These are phyloP conservation scores for Chenopodium berlandieri DNA, from an alignment of 148 eudicot species.

Conservation along the genomic window DNA sequence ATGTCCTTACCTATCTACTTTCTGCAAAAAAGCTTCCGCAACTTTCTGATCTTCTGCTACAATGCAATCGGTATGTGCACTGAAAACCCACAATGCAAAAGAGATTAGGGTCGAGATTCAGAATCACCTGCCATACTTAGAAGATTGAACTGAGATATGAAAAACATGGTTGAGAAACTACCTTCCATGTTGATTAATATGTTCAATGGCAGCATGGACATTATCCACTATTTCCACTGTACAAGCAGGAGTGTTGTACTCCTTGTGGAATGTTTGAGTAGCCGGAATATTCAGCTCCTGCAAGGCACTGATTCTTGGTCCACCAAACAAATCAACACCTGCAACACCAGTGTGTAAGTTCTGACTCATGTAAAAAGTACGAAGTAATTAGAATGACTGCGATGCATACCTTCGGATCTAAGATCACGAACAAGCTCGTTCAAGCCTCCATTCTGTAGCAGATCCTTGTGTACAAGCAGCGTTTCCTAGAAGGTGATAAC, in stretches of 20 bases:
- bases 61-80: constrained; percentile 90
- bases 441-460: constrained; percentile 49
- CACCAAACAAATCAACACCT: constrained; percentile 83
- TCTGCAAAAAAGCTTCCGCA: constrained; percentile 68
- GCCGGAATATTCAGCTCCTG: constrained; percentile 52
- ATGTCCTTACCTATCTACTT: constrained; percentile 76
- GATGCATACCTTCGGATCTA: constrained; percentile 57
- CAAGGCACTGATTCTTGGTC: constrained; percentile 67
- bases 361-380: background rate
- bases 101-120: background rate
- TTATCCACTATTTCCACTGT: constrained; percentile 92
- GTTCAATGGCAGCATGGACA: constrained; percentile 82
- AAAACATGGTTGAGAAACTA: background rate
- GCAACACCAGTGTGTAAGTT: constrained; percentile 23
- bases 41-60: constrained; percentile 71
- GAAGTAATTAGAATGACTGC: background rate
- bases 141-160: background rate
- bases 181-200: constrained; percentile 96
- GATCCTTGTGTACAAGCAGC: constrained; percentile 84
- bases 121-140: background rate
- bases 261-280: constrained; percentile 72
- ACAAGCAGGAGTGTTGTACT: constrained; percentile 84
- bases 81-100: constrained; percentile 35
- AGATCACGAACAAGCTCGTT: constrained; percentile 61
- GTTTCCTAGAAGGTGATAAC: constrained; percentile 61